These are phyloP conservation scores for Canna indica DNA, from an alignment of 176 grass and related monocot species.

Conservation along the genomic window DNA sequence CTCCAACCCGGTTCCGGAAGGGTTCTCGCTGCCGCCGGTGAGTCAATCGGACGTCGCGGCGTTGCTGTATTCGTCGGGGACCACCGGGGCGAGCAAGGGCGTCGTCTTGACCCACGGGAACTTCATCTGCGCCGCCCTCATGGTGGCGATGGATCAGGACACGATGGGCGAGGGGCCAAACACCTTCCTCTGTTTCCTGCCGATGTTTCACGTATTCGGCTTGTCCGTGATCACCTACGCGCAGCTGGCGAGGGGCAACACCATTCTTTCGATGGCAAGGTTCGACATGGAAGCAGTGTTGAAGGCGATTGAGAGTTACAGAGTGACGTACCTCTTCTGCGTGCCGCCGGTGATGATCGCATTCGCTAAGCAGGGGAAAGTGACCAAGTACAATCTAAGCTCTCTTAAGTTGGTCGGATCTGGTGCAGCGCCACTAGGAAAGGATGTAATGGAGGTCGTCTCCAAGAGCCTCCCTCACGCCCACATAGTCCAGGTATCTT, in stretches of 20 bases:
- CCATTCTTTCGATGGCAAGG: constrained; percentile 49
- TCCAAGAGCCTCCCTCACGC: constrained; percentile 47
- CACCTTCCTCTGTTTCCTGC: constrained; percentile 88
- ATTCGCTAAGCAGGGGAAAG: constrained; percentile 52
- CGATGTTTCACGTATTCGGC: constrained; percentile 98
- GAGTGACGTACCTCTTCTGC: constrained; percentile 60
- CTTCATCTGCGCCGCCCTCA: constrained; percentile 48
- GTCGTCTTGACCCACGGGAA: constrained; percentile 84
- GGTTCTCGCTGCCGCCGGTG: constrained; percentile 37
- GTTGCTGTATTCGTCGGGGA: constrained; percentile 90
- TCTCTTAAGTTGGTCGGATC: constrained; percentile 60
- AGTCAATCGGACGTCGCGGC: constrained; percentile 50
- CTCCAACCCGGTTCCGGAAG: constrained; percentile 15
- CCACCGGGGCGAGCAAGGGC: constrained; percentile 87
- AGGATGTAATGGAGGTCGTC: constrained; percentile 83
- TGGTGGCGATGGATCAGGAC: constrained; percentile 64
- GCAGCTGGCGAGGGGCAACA: constrained; percentile 66
- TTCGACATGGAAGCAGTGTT: constrained; percentile 58
- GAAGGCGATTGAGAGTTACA: constrained; percentile 41
- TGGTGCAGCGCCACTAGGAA: constrained; percentile 86
- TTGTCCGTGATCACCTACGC: constrained; percentile 53
- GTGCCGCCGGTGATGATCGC: constrained; percentile 92
- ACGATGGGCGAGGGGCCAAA: constrained; percentile 38
- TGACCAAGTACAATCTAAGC: constrained; percentile 60
- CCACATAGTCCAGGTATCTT: constrained; percentile 52